Base-by-base conservation (phyloP, 2,329 filamentous ascomycete genomes). In the Coniella vitis region DNA sequence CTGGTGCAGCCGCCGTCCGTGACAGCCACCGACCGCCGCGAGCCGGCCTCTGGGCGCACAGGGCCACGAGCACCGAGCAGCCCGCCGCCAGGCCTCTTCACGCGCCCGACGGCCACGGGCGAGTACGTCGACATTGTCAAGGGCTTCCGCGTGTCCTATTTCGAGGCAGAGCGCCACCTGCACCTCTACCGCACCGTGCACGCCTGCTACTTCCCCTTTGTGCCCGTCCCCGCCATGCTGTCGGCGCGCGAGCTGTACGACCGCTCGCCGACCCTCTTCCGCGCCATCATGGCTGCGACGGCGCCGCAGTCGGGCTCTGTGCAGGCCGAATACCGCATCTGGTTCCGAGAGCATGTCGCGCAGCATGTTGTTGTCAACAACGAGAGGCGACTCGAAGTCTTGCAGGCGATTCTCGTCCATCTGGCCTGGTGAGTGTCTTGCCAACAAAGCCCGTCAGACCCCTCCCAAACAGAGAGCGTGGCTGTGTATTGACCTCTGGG, bases 331-430 rank as follows among this genome's bases (percentile, higher is more conserved):
- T 59, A 65, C 5, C 61, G 62, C 8, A 51, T 52, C 3, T 70
- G 67, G 66, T 64, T 71, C 8, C 61, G 66, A 2, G 58, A 60
- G 17, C 61, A 65, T 32, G 57, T 69, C 1, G 65, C 69, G 0
- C 58, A 65, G 21, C 62, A 63, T n/a, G 47, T 71, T 13, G 54
- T 72, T 12, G 61, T 69, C 4, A 54, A 58, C 0, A 63, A 66
- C 32, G 65, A 71, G 37, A 64, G 60, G 46, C 55, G 55, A 1
- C 38, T 69, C 1, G 65, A 65, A 22, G 53, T 69, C 1, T 53
- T 72, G 3, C 69, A 72, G 35, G 64, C 64, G 0, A 57, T 70
- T 1, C n/a, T 71, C 1, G 22, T 70, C 1, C 62, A 63, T 17
- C 39, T 69, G 3, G 65, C 61, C 1, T 71, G 69, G 69, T 69